Percentiles rank a stretch among this genome's conserved stretches.
Evolutionary conservation across 2,329 filamentous ascomycete species (phyloP).

Genomic region (Alternaria sp.): DNA sequence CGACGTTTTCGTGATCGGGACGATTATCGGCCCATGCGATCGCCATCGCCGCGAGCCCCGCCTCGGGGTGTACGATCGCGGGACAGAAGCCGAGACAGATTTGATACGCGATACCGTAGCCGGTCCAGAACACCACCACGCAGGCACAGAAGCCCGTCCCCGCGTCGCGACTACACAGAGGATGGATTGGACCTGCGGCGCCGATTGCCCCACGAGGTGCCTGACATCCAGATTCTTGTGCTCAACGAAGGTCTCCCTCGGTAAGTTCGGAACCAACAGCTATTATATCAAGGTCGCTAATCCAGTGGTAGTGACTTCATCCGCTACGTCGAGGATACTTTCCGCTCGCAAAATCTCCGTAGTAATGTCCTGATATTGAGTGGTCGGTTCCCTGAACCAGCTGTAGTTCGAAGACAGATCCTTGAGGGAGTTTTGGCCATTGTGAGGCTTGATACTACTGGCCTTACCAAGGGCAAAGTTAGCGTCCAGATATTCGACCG

Average conservation of each 20-base stretch:
- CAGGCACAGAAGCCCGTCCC: constrained; percentile 73
- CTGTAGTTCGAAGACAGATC: constrained; percentile 84
- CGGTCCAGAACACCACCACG: constrained; percentile 72
- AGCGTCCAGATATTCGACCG: constrained; percentile 86
- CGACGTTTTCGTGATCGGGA: constrained; percentile 64
- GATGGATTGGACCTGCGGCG: constrained; percentile 75
- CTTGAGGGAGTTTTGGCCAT: constrained; percentile 88
- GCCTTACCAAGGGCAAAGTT: constrained; percentile 75
- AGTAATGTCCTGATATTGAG: constrained; percentile 82
- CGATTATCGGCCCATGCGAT: constrained; percentile 61
- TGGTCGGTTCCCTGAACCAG: constrained; percentile 75
- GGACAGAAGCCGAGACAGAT: constrained; percentile 54
- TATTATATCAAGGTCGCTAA: constrained; percentile 2
- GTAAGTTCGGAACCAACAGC: constrained; percentile 20
- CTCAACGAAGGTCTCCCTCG: constrained; percentile 68
- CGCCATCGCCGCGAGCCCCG: constrained; percentile 53
- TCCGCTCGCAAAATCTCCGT: constrained; percentile 73
- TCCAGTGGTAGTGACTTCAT: constrained; percentile 69
- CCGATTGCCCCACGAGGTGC: constrained; percentile 75
- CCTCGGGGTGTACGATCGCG: constrained; percentile 46
- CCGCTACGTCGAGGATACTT: constrained; percentile 78
- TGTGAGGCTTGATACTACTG: constrained; percentile 72
- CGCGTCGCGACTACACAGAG: constrained; percentile 58
- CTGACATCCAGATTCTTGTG: constrained; percentile 87
- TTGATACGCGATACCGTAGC: constrained; percentile 59